Conservation (phyloP, 2,329 filamentous ascomycete species). For the Oidium heveae region DNA sequence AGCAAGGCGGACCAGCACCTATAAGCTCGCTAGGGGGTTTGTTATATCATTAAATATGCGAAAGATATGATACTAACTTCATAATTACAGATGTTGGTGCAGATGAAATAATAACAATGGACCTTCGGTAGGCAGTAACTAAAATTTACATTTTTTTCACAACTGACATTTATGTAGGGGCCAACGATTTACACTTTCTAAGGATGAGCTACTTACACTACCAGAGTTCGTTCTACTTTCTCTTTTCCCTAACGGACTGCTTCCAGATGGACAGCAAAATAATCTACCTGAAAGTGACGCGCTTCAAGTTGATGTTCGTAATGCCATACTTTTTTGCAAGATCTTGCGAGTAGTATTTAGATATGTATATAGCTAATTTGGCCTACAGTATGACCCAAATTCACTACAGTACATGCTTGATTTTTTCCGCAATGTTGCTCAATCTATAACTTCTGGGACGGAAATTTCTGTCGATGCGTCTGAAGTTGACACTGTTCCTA, state of each 20-base stretch:
- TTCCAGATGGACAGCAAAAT: slow-evolving; percentile 89
- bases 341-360: slow-evolving; percentile 14
- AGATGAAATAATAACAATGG: slow-evolving; percentile 86
- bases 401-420: slow-evolving; percentile 98
- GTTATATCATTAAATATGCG: slow-evolving; percentile 7
- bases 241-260: slow-evolving; percentile 94
- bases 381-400: slow-evolving; percentile 67
- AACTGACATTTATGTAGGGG: slow-evolving; percentile 33
- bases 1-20: slow-evolving; percentile 65
- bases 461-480: slow-evolving; percentile 39
- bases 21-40: slow-evolving; percentile 72
- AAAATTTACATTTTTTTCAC: not conserved
- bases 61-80: slow-evolving; percentile 2
- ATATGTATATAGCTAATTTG: slow-evolving; percentile 19
- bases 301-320: slow-evolving; percentile 86
- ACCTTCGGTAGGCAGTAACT: slow-evolving; percentile 45
- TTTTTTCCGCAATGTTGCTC: slow-evolving; percentile 87
- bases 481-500: slow-evolving; percentile 37
- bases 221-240: slow-evolving; percentile 94
- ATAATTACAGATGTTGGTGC: slow-evolving; percentile 41
- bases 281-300: slow-evolving; percentile 80
- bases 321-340: slow-evolving; percentile 13
- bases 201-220: slow-evolving; percentile 82
- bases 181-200: slow-evolving; percentile 74
- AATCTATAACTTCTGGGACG: slow-evolving; percentile 64